These are phyloP conservation scores for Termitomyces sp. DNA, from an alignment of 768 basidiomycete genomes.

Conservation along the genomic window DNA sequence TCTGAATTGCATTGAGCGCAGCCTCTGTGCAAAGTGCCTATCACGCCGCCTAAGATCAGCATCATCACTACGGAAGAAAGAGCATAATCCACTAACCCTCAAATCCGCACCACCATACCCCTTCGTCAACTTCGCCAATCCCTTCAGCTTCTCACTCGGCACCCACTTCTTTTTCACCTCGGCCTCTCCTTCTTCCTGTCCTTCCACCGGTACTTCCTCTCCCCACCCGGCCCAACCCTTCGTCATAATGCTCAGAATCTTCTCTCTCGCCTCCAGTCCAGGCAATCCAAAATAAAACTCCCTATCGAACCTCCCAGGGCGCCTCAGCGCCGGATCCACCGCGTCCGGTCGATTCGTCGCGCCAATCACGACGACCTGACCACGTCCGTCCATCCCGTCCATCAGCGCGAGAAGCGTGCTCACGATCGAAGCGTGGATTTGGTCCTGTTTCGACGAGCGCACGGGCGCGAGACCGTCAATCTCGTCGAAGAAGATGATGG, in stretches of 20 bases:
- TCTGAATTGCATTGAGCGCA: conserved; percentile 91
- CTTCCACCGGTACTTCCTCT: conserved; percentile 21
- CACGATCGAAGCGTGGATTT: conserved; percentile 97
- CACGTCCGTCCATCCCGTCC: conserved; percentile 99
- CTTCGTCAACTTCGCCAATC: conserved; percentile 85
- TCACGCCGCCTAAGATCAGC: background rate
- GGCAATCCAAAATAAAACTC: conserved; percentile 98
- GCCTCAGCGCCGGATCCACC: conserved; percentile 91
- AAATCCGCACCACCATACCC: conserved; percentile 98
- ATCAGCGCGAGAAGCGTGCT: conserved; percentile 93
- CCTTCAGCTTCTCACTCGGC: conserved; percentile 27
- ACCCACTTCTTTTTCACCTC: conserved; percentile 19
- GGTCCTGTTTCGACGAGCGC: conserved; percentile 97
- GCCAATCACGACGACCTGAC: conserved; percentile 95
- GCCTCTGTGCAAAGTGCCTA: conserved; percentile 96
- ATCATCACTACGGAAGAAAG: background rate
- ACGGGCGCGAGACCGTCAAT: conserved; percentile 98
- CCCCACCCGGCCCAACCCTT: conserved; percentile 85
- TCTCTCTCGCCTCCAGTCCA: conserved; percentile 74
- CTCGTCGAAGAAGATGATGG: conserved; percentile 99
- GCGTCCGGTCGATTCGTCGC: conserved; percentile 97
- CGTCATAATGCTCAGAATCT: conserved; percentile 89
- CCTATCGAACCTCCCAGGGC: conserved; percentile 94
- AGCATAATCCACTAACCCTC: conserved; percentile 33
- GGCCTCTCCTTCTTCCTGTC: conserved; percentile 22